These are phyloP conservation scores for Backusella circina DNA, from an alignment of 192 early-diverging fungal genomes.

Conservation along the genomic window DNA sequence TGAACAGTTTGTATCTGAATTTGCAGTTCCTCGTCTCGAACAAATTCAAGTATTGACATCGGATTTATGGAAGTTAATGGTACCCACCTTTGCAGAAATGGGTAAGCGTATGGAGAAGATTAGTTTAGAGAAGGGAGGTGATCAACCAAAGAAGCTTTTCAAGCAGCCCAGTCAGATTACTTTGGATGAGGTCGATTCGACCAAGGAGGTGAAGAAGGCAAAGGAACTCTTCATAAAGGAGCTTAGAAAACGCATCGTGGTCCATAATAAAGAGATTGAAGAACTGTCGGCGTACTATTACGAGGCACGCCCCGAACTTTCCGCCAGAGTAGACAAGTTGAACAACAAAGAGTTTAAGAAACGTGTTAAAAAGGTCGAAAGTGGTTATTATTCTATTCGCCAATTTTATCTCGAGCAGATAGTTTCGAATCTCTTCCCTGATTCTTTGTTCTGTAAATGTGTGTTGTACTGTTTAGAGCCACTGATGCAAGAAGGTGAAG, in stretches of 20 bases:
- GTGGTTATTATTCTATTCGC: conserved; percentile 50
- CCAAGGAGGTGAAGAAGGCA: conserved; percentile 10
- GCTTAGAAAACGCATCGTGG: conserved; percentile 41
- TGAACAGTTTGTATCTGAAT: neutral
- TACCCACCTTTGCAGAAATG: neutral
- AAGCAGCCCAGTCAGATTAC: neutral
- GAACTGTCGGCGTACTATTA: neutral
- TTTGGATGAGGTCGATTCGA: conserved; percentile 12
- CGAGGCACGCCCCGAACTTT: neutral
- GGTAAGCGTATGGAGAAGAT: neutral
- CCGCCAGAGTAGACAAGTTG: conserved; percentile 53
- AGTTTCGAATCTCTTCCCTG: conserved; percentile 27
- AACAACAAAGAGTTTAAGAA: conserved; percentile 70
- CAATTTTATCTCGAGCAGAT: conserved; percentile 50
- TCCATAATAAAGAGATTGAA: conserved; percentile 37
- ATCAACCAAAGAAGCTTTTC: neutral
- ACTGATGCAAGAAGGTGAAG: conserved; percentile 73
- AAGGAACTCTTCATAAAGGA: conserved; percentile 30
- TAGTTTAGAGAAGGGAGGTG: neutral
- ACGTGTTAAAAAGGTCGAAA: conserved; percentile 59
- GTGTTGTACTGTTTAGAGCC: conserved; percentile 60
- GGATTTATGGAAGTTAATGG: neutral
- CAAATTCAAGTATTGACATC: neutral
- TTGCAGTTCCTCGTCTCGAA: neutral
- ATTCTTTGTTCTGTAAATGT: conserved; percentile 40